These are phyloP conservation scores for Linum lewisii DNA, from an alignment of 345 rosid genomes.

Conservation along the genomic window DNA sequence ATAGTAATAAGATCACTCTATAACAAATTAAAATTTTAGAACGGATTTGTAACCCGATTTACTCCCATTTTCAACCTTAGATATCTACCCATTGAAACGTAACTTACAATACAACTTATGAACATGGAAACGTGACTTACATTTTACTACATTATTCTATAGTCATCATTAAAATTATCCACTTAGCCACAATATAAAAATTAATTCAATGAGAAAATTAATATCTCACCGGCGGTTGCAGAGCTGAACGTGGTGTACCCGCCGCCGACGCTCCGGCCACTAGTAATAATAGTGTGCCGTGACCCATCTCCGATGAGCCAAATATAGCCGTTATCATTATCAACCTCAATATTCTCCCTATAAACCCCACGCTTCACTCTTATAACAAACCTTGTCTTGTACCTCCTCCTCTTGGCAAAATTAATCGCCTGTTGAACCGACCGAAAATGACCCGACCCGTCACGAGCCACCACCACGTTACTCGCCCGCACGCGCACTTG, in stretches of 20 bases:
- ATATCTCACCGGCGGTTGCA: slow-evolving; percentile 30
- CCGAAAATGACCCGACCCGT: slow-evolving; percentile 29
- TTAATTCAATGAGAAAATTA: no score
- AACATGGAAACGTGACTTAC: no score
- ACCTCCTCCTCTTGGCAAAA: slow-evolving; percentile 23
- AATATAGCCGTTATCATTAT: slow-evolving; percentile 20
- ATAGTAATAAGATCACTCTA: no score
- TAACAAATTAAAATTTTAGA: no score
- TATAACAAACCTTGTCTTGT: slow-evolving; percentile 23
- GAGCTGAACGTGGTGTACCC: slow-evolving; percentile 35
- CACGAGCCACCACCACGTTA: slow-evolving; percentile 30
- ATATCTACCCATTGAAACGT: no score
- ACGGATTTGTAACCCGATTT: no score
- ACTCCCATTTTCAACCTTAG: no score
- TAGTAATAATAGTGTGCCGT: slow-evolving; percentile 28
- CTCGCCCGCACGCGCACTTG: slow-evolving; percentile 16
- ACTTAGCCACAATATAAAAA: no score
- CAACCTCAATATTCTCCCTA: slow-evolving; percentile 23
- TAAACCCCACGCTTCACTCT: slow-evolving; percentile 24
- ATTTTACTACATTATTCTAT: no score
- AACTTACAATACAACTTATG: no score
- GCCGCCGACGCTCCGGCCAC: slow-evolving; percentile 33
- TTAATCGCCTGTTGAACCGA: slow-evolving; percentile 29
- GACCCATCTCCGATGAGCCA: slow-evolving; percentile 34
- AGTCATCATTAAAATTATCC: no score